phyloP scores from a whole-genome alignment of 805 yeast species.

The Metschnikowia orientalis region DNA sequence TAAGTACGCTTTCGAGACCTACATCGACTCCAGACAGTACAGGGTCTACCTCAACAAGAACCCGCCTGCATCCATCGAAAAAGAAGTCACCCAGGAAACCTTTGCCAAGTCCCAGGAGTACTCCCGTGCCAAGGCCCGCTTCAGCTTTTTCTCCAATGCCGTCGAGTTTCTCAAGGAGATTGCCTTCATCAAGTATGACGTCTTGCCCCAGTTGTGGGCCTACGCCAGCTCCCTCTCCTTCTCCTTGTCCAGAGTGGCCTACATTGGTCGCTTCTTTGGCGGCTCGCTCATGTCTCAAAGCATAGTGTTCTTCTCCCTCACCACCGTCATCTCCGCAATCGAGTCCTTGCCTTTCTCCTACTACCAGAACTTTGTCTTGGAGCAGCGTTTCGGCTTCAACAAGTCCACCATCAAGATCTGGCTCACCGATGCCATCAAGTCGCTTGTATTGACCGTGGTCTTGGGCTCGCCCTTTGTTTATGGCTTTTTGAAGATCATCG shows the following conservation, averaged over 20 bases:
- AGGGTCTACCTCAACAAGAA: slow-evolving; percentile 48
- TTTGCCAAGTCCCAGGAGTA: slow-evolving; percentile 74
- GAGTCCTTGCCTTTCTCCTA: slow-evolving; percentile 64
- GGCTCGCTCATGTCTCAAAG: slow-evolving; percentile 67
- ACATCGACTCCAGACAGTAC: slow-evolving; percentile 74
- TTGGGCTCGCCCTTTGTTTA: slow-evolving; percentile 73
- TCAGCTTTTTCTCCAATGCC: slow-evolving; percentile 53
- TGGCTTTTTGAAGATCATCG: slow-evolving; percentile 75
- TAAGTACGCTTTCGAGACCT: slow-evolving; percentile 70
- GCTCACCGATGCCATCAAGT: slow-evolving; percentile 68
- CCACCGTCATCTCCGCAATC: slow-evolving; percentile 49
- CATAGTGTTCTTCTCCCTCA: slow-evolving; percentile 52
- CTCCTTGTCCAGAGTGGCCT: slow-evolving; percentile 33
- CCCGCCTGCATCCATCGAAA: slow-evolving; percentile 67
- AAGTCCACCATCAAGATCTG: slow-evolving; percentile 72
- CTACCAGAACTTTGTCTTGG: slow-evolving; percentile 81
- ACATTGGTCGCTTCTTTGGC: slow-evolving; percentile 37
- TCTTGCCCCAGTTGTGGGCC: slow-evolving; percentile 39
- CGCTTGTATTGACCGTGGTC: slow-evolving; percentile 45
- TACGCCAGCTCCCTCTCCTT: slow-evolving; percentile 61
- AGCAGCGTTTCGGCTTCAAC: slow-evolving; percentile 91
- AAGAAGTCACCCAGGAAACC: slow-evolving; percentile 66
- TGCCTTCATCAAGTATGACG: slow-evolving; percentile 53
- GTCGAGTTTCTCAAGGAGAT: slow-evolving; percentile 53
- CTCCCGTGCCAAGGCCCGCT: slow-evolving; percentile 71